phyloP scores from a whole-genome alignment of 345 rosid genomes.

The Conringia planisiliqua region DNA sequence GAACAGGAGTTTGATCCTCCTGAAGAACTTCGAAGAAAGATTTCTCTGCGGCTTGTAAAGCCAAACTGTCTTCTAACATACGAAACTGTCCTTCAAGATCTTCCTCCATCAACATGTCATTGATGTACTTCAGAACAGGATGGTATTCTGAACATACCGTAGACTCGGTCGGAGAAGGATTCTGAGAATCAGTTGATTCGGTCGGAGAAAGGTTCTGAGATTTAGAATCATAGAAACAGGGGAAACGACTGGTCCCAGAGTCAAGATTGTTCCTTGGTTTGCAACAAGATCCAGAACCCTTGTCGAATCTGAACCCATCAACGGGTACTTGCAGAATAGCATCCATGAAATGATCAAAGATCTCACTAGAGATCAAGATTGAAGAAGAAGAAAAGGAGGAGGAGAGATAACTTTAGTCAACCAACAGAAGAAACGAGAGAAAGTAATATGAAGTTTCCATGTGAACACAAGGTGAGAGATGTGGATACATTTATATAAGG shows the following conservation, averaged over 20 bases:
- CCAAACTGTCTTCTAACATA: slow-evolving; percentile 72
- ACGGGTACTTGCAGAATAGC: slow-evolving; percentile 25
- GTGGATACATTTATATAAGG: background rate
- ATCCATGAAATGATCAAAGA: slow-evolving; percentile 21
- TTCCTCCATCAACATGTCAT: slow-evolving; percentile 85
- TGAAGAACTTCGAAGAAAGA: slow-evolving; percentile 65
- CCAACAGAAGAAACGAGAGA: background rate
- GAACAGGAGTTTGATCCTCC: slow-evolving; percentile 44
- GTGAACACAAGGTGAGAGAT: slow-evolving; percentile 11
- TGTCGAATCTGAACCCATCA: slow-evolving; percentile 23
- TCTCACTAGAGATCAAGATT: background rate
- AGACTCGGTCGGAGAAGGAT: background rate
- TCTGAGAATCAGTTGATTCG: background rate
- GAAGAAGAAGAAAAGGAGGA: background rate
- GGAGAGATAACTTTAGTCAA: slow-evolving; percentile 8
- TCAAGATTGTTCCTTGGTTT: slow-evolving; percentile 27
- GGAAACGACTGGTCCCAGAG: slow-evolving; percentile 6
- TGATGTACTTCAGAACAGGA: slow-evolving; percentile 59
- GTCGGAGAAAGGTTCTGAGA: background rate
- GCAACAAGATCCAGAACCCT: slow-evolving; percentile 31
- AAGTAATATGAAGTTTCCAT: slow-evolving; percentile 2
- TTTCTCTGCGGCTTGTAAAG: slow-evolving; percentile 82
- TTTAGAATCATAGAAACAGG: slow-evolving; percentile 10
- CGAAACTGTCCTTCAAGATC: slow-evolving; percentile 59
- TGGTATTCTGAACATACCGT: slow-evolving; percentile 32